Base-by-base conservation (phyloP, 192 early-diverging fungal species). In the Backusella parvicylindrica region DNA sequence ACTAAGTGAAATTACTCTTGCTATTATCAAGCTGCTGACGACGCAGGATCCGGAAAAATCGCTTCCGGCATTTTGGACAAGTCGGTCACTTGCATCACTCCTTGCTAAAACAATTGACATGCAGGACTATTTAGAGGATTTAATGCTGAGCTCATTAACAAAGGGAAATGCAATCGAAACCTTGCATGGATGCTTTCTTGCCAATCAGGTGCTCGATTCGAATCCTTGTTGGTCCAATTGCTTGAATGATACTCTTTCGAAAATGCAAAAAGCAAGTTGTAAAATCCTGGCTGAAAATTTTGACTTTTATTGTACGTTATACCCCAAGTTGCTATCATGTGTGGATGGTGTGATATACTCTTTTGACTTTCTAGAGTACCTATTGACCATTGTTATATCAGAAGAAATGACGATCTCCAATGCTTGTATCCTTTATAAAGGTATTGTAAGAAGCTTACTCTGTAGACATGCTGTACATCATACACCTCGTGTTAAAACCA, bases 341-440 rank as follows among this genome's bases (percentile, higher is more conserved):
- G 72, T 81, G 1, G 79, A 81, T 49, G 79, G 79, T 8, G 73
- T 81, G 31, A 72, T 71, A 3, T 81, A 81, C 26, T 69, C 79
- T 18, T 65, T 76, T 49, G 79, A 76, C 15, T 81, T 77, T 26
- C 41, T 81, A n/a, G 71, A 76, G 5, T 81, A 77, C 32, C 65
- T 80, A 4, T 38, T 81, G 2, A 68, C 38, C 16, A 32, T 64
- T 28, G 35, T 73, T 1, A 53, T 81, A 11, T 71, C 72, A 13
- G 40, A 77, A n/a, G 68, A 81, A 50, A 77, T 81, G 79, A 56
- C 40, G 30, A 47, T 37, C 28, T 23, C 36, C 2, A 81, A 81
- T 60, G 71, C 71, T 5, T 53, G 40, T 38, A n/a, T 60, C 1
- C 35, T 81, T 1, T 81, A 81, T 56, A 72, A 76, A 73, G 79